Evolutionary conservation across 2,329 filamentous ascomycete species (phyloP), one percentile per base, ranked within the genome.

Genomic region (Xylariaceae sp.): DNA sequence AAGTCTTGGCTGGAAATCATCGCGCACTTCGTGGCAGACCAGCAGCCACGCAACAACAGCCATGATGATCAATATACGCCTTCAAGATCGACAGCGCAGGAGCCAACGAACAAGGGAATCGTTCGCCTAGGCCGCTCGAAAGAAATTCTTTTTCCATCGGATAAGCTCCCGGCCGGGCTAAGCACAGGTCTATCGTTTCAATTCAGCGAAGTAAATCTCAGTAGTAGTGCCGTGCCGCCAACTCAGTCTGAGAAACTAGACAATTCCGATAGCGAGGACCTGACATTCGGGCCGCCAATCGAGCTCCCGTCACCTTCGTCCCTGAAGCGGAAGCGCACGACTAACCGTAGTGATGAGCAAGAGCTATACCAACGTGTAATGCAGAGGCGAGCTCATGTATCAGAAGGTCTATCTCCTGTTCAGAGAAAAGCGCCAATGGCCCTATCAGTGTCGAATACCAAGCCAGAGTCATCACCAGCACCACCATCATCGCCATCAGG

Each of bases 291-390:
- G 2, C 18, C 54, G 8, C 50, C 50, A 18, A 54, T 51, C n/a
- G 26, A 49, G 22, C 22, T 47, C 7, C 54, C 54, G 1, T 19
- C 42, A 34, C 10, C 45, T 5, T 40, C 42, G 12, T 21, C 8
- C 12, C 34, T 52, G 8, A 50, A 57, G 36, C 48, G 45, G 4
- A 57, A 54, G 32, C 53, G 51, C 1, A 9, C 15, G 3, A n/a
- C n/a, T n/a, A n/a, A n/a, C n/a, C n/a, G n/a, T 26, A n/a, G 36
- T 19, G n/a, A 8, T 3, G 18, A 43, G 29, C 34, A 8, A 42
- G 18, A 7, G 13, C 21, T 6, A 6, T 13, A 18, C 10, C 32
- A 30, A 48, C 9, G 10, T 13, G 15, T 7, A 36, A 48, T 8
- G 7, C 18, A 22, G 16, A 19, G 5, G 8, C 45, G 19, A 16